Evolutionary conservation across 305 asterid genomes (phyloP).

Genomic region (Ilex paraguariensis): DNA sequence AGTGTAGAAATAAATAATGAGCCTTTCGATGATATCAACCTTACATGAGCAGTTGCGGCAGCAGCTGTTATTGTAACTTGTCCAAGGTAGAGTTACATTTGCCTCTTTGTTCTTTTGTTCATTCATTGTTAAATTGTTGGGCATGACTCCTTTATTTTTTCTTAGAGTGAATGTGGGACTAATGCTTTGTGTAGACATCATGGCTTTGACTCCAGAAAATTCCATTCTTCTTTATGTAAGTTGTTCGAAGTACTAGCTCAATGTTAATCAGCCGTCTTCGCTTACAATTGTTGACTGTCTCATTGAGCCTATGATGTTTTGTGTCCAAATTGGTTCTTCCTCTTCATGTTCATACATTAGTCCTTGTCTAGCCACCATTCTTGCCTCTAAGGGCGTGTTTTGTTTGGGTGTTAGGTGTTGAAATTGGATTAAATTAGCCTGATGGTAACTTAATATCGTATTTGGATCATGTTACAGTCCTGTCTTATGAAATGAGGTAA

Average conservation of each 20-base stretch:
- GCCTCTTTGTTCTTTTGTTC: constrained; percentile 12
- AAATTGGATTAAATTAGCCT: too few species aligned
- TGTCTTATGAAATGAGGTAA: too few species aligned
- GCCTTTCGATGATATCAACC: constrained; percentile 68
- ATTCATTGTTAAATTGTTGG: constrained; percentile 9
- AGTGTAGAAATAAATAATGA: constrained; percentile 62
- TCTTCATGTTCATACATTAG: too few species aligned
- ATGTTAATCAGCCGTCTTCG: too few species aligned
- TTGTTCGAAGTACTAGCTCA: constrained; percentile 17
- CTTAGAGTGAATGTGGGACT: constrained; percentile 60
- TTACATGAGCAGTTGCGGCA: constrained; percentile 80
- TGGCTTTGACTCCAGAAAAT: constrained; percentile 69
- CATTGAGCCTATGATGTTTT: too few species aligned
- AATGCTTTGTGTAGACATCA: constrained; percentile 60
- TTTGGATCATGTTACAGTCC: too few species aligned
- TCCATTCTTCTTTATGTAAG: constrained; percentile 80
- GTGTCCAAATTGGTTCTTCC: too few species aligned
- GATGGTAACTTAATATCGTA: too few species aligned
- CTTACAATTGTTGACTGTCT: too few species aligned
- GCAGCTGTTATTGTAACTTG: constrained; percentile 85
- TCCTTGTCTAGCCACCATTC: too few species aligned
- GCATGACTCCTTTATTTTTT: constrained; percentile 18
- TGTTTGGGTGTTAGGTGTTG: too few species aligned
- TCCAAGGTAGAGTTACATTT: constrained; percentile 45
- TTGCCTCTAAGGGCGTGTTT: too few species aligned